Base-by-base conservation (phyloP, 2,329 filamentous ascomycete species). In the Sclerotinia nivalis region DNA sequence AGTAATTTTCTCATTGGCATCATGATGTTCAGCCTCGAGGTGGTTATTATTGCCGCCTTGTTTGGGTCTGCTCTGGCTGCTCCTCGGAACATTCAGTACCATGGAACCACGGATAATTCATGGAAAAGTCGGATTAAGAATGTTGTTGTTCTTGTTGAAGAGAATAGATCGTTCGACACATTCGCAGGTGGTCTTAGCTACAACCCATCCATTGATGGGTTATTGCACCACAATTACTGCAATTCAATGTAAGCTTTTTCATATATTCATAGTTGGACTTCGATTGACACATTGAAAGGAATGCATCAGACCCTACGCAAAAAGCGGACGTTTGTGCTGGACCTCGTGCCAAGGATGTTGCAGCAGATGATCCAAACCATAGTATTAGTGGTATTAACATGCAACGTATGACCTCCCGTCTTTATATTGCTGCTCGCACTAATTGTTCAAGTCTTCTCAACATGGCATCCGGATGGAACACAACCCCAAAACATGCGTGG, bases 81-180 rank as follows among this genome's bases (percentile, higher is more conserved):
- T 49, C 70, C 70, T 28, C 71, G 70, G 54, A 64, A 56, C 13
- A 70, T 66, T 37, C 70, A 71, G 60, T 73, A 54, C 62, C 72
- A 75, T 12, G 71, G 69, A 20, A 66, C 61, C 22, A 22, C 67
- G 8, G 66, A 68, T 31, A 12, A 52, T 49, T 66, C 67, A 52
- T 77, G 75, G 74, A 79, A 78, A 69, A 75, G 72, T 50, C 81
- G 81, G 69, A 84, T 84, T 76, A 84, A 84, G 76, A 82, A 82
- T 72, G 82, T 83, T 8, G 82, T 84, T 60, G 80, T 84, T 37
- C 76, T 84, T 25, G 82, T 83, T 13, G 78, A 82, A 74, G 81
- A 82, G 69, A 82, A 82, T 71, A 76, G 81, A 37, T 77, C 76
- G 15, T 77, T 77, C 58, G 81, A 83, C 71, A 80, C 79, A 67